Evolutionary conservation across 2,329 filamentous ascomycete genomes (phyloP).

Genomic region (Exophiala spinifera): DNA sequence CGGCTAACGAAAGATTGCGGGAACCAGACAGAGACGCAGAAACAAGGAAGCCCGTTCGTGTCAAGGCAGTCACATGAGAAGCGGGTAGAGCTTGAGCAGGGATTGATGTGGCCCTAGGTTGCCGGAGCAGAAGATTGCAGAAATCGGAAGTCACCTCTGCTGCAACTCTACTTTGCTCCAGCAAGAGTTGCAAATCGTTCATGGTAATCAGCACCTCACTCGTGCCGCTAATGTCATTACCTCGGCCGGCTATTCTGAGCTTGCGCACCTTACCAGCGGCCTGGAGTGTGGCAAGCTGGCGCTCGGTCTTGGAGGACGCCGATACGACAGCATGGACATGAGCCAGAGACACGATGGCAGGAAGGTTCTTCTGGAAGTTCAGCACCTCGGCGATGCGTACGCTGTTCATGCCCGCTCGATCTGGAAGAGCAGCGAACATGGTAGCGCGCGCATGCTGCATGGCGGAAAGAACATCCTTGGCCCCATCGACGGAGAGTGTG

Average conservation of each 20-base stretch:
- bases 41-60: slow-evolving; percentile 55
- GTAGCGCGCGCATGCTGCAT: slow-evolving; percentile 51
- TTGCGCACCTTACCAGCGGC: slow-evolving; percentile 52
- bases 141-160: slow-evolving; percentile 21
- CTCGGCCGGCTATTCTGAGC: slow-evolving; percentile 56
- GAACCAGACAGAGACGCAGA: slow-evolving; percentile 39
- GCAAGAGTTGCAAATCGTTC: slow-evolving; percentile 50
- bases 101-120: slow-evolving; percentile 48
- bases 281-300: slow-evolving; percentile 55
- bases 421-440: slow-evolving; percentile 58
- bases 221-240: slow-evolving; percentile 53
- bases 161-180: slow-evolving; percentile 34
- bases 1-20: slow-evolving; percentile 16
- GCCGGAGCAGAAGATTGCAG: slow-evolving; percentile 41
- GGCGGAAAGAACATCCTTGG: slow-evolving; percentile 51
- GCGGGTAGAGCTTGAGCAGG: slow-evolving; percentile 44
- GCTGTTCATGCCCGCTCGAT: slow-evolving; percentile 60
- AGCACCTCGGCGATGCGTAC: slow-evolving; percentile 58
- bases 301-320: slow-evolving; percentile 57
- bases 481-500: slow-evolving; percentile 46
- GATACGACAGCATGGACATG: slow-evolving; percentile 58
- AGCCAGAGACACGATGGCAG: slow-evolving; percentile 58
- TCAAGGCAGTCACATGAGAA: slow-evolving; percentile 48
- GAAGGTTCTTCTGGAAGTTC: slow-evolving; percentile 54
- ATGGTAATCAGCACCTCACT: slow-evolving; percentile 58